Conservation (phyloP, 2,329 filamentous ascomycete genomes). For the Monosporascus sp. region DNA sequence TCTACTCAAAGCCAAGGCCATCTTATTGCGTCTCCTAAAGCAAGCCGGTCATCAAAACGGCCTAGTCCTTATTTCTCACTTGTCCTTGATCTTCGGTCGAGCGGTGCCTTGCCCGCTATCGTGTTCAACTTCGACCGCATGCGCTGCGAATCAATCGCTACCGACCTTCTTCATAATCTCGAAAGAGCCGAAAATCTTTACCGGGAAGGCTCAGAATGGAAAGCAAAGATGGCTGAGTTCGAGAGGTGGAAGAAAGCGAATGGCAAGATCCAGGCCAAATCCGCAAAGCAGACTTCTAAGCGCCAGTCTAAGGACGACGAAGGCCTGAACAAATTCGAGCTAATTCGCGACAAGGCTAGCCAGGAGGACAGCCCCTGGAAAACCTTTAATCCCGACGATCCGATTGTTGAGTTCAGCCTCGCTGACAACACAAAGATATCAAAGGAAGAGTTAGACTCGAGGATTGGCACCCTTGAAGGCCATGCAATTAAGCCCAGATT, state of each 20-base stretch:
- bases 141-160: slow-evolving; percentile 56
- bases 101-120: slow-evolving; percentile 65
- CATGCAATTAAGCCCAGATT: slow-evolving; percentile 47
- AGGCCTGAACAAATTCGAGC: slow-evolving; percentile 50
- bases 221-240: slow-evolving; percentile 51
- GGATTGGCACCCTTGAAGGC: slow-evolving; percentile 45
- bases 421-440: slow-evolving; percentile 56
- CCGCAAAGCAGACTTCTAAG: slow-evolving; percentile 28
- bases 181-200: slow-evolving; percentile 48
- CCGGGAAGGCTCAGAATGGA: slow-evolving; percentile 56
- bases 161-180: slow-evolving; percentile 46
- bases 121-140: slow-evolving; percentile 71
- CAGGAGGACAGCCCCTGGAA: slow-evolving; percentile 53
- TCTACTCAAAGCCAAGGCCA: not conserved
- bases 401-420: slow-evolving; percentile 60
- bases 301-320: slow-evolving; percentile 34
- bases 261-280: slow-evolving; percentile 31
- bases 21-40: slow-evolving; percentile 4
- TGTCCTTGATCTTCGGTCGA: slow-evolving; percentile 53
- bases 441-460: slow-evolving; percentile 52
- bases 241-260: slow-evolving; percentile 49
- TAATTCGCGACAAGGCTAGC: slow-evolving; percentile 50
- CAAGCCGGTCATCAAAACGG: not conserved
- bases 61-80: slow-evolving; percentile 39
- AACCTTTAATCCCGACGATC: slow-evolving; percentile 62